Base-by-base conservation (phyloP, 805 yeast species). In the Ogataea kodamae region DNA sequence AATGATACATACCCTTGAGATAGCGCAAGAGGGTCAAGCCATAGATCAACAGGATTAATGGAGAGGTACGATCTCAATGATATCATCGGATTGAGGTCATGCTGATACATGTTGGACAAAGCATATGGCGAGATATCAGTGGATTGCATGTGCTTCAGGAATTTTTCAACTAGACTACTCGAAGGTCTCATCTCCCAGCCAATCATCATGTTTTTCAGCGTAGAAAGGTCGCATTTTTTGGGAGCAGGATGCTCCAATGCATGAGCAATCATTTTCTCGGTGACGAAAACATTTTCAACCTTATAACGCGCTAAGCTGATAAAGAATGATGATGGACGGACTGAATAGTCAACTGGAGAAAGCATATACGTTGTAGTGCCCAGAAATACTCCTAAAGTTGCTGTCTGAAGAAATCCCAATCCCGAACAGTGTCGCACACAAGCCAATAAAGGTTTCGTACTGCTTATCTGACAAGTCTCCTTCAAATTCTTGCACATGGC, bases 1-100 rank as follows among this genome's bases (percentile, higher is more conserved):
- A 84, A 70, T 13, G 83, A 77, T 2, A 92, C 72, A 34, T 81
- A 76, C 3, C 99, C 98, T 43, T 87, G 90, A n/a, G 97, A 71
- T 38, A 92, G 67, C 0, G 95, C 90, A 28, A 81, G 67, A 0
- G 95, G 88, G 52, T 92, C 97, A 32, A 92, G 66, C 70, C 81
- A 87, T 15, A 92, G 57, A 43, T 86, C 92, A 13, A 86, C 81
- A 1, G 96, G 95, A 10, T 90, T 95, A 33, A 87, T 78, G 6
- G 88, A 78, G 70, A 90, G 70, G 57, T 87, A 89, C 1, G 96
- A 86, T 33, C 97, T 67, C 1, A 95, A 72, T 0, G 95, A 69
- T 3, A 89, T 74, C 62, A 88, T 71, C 1, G 96, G 95, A 52
- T 88, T 89, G 58, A 81, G 76, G 36, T 66, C 70, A 53, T 89